Base-by-base conservation (phyloP, 768 basidiomycete genomes). In the Pleurotus sapidus region DNA sequence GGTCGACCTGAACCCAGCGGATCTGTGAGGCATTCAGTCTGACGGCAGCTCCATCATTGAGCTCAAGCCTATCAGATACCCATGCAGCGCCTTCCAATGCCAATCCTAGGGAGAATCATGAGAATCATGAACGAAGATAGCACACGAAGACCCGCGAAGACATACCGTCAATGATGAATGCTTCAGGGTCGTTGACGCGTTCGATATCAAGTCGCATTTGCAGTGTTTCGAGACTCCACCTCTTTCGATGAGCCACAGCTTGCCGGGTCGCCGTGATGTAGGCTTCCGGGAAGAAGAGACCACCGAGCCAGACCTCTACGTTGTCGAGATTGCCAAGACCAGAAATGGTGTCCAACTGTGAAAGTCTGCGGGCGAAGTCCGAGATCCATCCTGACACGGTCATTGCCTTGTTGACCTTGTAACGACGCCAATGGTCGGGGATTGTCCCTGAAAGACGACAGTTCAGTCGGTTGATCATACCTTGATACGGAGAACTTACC, bases 261-360 rank as follows among this genome's bases (percentile, higher is more conserved):
- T 99, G 96, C 50, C 96, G 82, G 2, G 94, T 95, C 1, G 96
- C 96, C 0, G 96, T 98, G 64, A 98, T 82, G 68, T 94, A 98
- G 3, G 95, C 95, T 66, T 95, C 93, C 0, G 96, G 97, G 82
- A 91, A 95, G 81, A 98, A 98, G 57, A 99, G 71, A 0, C 93
- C 91, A 20, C 96, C 95, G 12, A 98, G 83, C 91, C 93, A 93
- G 46, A 97, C 90, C 70, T 92, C 86, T 47, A 90, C 75, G 63
- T 90, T 78, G 61, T 75, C 80, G 60, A 88, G 72, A 65, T 79
- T 85, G 60, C 88, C 86, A 46, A 86, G 72, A 17, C 71, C 68
- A 0, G 88, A 82, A 56, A 98, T 86, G 30, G 74, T 72, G 53
- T 94, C 84, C 39, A 98, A 82, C 67, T 98, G 96, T n/a, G 72